Evolutionary conservation across 306 rosid species (phyloP).

Genomic region (Cicer bijugum): DNA sequence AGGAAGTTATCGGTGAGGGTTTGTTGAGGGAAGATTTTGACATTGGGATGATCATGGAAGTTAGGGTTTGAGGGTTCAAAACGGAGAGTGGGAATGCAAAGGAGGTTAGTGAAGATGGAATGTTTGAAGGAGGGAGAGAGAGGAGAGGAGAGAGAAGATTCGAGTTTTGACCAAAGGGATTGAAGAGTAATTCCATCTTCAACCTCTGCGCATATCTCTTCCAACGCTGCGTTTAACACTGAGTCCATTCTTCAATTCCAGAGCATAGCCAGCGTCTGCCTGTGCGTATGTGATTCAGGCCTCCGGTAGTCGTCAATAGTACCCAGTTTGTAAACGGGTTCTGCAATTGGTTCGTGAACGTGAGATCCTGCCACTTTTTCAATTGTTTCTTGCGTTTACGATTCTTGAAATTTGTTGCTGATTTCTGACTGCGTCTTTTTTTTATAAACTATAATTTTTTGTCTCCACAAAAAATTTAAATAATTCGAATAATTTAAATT

Average conservation of each 20-base stretch:
- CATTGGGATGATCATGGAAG: constrained; percentile 42
- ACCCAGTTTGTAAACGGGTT: too few relatives aligned
- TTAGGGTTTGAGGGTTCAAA: constrained; percentile 47
- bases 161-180: constrained; percentile 41
- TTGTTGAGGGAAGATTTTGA: constrained; percentile 60
- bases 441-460: too few relatives aligned
- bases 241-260: constrained; percentile 44
- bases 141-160: constrained; percentile 18
- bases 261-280: background rate
- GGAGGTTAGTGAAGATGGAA: constrained; percentile 67
- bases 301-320: too few relatives aligned
- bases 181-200: constrained; percentile 44
- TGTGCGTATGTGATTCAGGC: too few relatives aligned
- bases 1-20: constrained; percentile 62
- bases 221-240: constrained; percentile 41
- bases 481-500: too few relatives aligned
- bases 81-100: constrained; percentile 67
- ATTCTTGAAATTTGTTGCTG: too few relatives aligned
- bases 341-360: too few relatives aligned
- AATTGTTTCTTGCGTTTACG: too few relatives aligned
- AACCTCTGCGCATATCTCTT: constrained; percentile 48
- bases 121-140: constrained; percentile 47
- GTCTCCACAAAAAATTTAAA: too few relatives aligned
- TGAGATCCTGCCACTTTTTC: too few relatives aligned
- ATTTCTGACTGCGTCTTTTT: too few relatives aligned